phyloP scores from a whole-genome alignment of 2,329 filamentous ascomycete species.

The Cercospora citrullina region DNA sequence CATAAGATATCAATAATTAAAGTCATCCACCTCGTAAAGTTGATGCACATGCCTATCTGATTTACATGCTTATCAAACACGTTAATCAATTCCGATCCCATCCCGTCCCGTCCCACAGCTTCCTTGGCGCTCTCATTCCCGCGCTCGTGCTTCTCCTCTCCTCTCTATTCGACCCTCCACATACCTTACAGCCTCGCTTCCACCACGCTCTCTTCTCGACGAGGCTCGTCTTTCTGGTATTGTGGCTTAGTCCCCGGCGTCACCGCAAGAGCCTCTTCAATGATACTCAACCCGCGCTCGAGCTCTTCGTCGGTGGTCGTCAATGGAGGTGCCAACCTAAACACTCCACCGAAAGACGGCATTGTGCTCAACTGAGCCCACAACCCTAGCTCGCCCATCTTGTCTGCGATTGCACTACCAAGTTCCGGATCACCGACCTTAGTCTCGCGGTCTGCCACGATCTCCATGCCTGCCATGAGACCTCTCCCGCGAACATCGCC shows the following conservation, averaged over 20 bases:
- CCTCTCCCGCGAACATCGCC: slow-evolving; percentile 38
- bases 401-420: slow-evolving; percentile 28
- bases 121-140: background rate
- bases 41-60: no score
- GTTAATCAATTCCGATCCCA: background rate
- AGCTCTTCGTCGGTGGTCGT: slow-evolving; percentile 35
- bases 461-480: slow-evolving; percentile 37
- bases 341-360: slow-evolving; percentile 35
- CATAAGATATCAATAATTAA: no score
- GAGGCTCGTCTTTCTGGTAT: slow-evolving; percentile 17
- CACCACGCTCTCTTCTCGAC: background rate
- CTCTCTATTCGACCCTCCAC: background rate
- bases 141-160: background rate
- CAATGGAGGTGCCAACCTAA: slow-evolving; percentile 35
- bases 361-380: slow-evolving; percentile 35
- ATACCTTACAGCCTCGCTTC: slow-evolving; percentile 12
- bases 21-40: no score
- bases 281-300: slow-evolving; percentile 54
- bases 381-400: slow-evolving; percentile 31
- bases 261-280: slow-evolving; percentile 58
- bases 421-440: slow-evolving; percentile 33
- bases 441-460: slow-evolving; percentile 31
- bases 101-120: background rate
- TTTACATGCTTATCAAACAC: no score
- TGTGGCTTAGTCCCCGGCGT: slow-evolving; percentile 47